Evolutionary conservation across 345 rosid genomes (phyloP), one percentile per base, ranked within the genome.

Genomic region (Aegle marmelos): DNA sequence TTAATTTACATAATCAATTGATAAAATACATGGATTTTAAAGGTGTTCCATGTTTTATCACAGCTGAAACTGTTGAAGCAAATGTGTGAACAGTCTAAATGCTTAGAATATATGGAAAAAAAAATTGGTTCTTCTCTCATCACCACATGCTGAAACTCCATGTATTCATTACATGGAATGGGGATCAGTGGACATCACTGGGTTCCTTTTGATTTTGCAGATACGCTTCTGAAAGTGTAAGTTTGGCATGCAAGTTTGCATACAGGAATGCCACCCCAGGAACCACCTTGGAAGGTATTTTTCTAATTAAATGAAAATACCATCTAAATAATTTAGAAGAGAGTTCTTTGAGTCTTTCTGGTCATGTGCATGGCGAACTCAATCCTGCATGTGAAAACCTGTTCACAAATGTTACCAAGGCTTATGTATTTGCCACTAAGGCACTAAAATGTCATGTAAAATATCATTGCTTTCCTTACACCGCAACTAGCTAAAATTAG

Each of bases 231-330:
- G 97, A 93, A 84, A 93, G 98, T 82, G 80, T 95, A 68, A 76
- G 80, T 70, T 82, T 93, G 85, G 98, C 98, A 16, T 95, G 98
- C 88, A 91, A 89, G 80, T 93, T 71, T 31, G 97, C 95, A 50
- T 95, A 95, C 87, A 90, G 75, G 84, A 86, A 87, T 79, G 98
- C 98, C 70, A 90, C 94, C 4, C 92, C 98, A 30, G 98, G 98
- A 85, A 93, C 89, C 81, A 92, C 94, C 67, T 78, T 96, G 75
- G 85, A 76, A 87, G 97, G 99, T 94, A 90, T 76, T 70, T 57
- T 71, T 37, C 58, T 22, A 56, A 17, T 57, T 24, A 24, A 64
- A 36, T 45, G 36, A 71, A 60, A 71, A 17, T 45, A 5, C 21
- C 57, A 5, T 17, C 57, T 53, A 17, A 45, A 45, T 45, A 11